Evolutionary conservation across 345 rosid species (phyloP), one percentile per base, ranked within the genome.

Genomic region (Balakata baccata): DNA sequence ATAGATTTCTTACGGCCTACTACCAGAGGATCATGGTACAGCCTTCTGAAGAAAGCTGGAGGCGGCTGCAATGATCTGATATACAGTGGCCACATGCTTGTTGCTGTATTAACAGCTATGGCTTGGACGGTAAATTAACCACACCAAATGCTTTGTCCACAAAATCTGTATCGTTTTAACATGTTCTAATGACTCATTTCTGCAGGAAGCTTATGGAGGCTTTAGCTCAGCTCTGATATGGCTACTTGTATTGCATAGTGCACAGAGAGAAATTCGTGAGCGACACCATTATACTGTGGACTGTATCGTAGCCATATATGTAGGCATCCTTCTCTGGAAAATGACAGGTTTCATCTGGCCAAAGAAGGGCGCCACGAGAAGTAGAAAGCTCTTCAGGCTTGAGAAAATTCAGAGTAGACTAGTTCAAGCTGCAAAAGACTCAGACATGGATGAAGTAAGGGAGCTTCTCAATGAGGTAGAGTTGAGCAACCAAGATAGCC

Each of bases 61-160:
- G 98, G 98, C 34, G 98, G 98, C 74, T 94, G 98, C 90, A 92
- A 94, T 84, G 98, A 94, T 77, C 97, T 94, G 68, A 41, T 94
- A 66, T 94, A 88, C 82, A 92, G 98, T 70, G 98, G 98, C 60
- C 98, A 94, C 86, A 90, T 92, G 98, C 92, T 92, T 70, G 98
- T 94, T 71, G 92, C 95, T 71, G 95, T 90, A 3, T 81, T 92
- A 64, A 92, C 98, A 45, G 98, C 98, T 60, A 94, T 92, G 98
- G 98, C 98, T 52, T 94, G 98, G 98, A 94, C 88, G 86, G 97
- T 94, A 90, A 43, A 53, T 62, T 64, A 10, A 29, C 64, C 18
- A 34, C 20, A 17, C 57, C 70, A 70, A 57, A 18, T 47, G 34
- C 22, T 3, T 34, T 61, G 13, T 64, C 51, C 73, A 61, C 52